phyloP scores from a whole-genome alignment of 768 basidiomycete species.

The Thelephora aurantiotincta region DNA sequence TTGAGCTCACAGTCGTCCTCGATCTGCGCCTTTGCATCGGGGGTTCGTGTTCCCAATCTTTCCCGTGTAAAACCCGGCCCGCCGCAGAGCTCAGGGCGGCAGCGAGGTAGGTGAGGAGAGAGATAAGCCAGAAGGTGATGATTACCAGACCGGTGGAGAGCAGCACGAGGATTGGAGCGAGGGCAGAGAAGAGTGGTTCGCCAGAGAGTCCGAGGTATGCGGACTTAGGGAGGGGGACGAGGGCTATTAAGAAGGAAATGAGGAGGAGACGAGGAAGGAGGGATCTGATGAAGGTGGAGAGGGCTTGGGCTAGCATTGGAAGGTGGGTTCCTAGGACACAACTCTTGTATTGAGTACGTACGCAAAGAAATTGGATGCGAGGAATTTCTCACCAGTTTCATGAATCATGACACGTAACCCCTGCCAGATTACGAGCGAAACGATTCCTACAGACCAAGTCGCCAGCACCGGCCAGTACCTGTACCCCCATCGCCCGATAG shows the following conservation, averaged over 20 bases:
- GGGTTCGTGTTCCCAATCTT: neutral
- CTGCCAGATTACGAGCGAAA: constrained; percentile 39
- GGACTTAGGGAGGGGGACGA: constrained; percentile 42
- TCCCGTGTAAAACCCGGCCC: neutral
- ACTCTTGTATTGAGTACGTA: neutral
- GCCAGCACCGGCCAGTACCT: constrained; percentile 64
- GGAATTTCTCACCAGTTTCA: constrained; percentile 14
- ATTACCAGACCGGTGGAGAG: constrained; percentile 52
- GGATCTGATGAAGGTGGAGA: constrained; percentile 26
- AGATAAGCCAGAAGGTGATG: constrained; percentile 32
- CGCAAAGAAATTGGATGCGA: neutral
- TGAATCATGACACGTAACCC: constrained; percentile 25
- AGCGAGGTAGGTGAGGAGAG: neutral
- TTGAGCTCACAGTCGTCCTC: constrained; percentile 39
- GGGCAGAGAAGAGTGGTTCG: constrained; percentile 27
- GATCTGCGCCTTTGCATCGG: constrained; percentile 18
- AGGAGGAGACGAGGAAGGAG: constrained; percentile 28
- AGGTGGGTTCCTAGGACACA: constrained; percentile 20
- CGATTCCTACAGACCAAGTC: constrained; percentile 65
- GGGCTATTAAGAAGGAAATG: constrained; percentile 28
- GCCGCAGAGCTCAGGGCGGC: no score
- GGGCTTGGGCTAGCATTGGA: constrained; percentile 35
- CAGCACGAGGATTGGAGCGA: constrained; percentile 46
- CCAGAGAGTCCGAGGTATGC: constrained; percentile 50
- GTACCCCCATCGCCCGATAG: constrained; percentile 53